phyloP scores from a whole-genome alignment of 169 alveolate genomes.

The Cryptosporidium felis region DNA sequence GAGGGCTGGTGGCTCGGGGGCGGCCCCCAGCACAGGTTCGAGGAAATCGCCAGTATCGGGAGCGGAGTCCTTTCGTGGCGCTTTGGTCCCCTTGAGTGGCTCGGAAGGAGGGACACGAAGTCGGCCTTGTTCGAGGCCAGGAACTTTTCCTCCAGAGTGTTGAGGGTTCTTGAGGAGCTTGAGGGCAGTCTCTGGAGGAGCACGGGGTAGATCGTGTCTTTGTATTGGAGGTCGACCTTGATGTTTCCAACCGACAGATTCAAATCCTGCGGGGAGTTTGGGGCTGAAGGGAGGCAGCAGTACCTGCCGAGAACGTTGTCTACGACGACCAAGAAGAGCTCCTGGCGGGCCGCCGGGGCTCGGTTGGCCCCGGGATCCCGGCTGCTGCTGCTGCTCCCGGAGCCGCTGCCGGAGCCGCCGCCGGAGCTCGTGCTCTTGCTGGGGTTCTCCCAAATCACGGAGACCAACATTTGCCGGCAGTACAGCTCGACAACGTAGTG shows the following conservation, averaged over 20 bases:
- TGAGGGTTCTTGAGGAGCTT: constrained; percentile 62
- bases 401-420: no score
- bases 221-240: constrained; percentile 41
- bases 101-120: background rate
- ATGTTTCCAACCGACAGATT: constrained; percentile 40
- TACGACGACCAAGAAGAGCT: constrained; percentile 21
- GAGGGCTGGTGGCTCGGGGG: background rate
- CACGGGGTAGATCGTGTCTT: constrained; percentile 59
- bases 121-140: constrained; percentile 21
- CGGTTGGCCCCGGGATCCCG: no score
- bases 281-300: background rate
- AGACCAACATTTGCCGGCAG: background rate
- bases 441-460: constrained; percentile 45
- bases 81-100: background rate
- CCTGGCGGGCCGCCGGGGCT: no score
- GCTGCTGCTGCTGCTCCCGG: no score
- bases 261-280: constrained; percentile 8
- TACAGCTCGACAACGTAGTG: constrained; percentile 15
- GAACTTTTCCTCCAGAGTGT: constrained; percentile 42
- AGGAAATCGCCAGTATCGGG: constrained; percentile 37
- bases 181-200: constrained; percentile 62
- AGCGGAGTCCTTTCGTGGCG: background rate
- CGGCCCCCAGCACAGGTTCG: constrained; percentile 32
- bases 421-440: constrained; percentile 14
- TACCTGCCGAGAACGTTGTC: constrained; percentile 9